A percentile compares a stretch with the other conserved stretches of the same genome.
Conservation (phyloP, 2,329 filamentous ascomycete species). For the Thermothelomyces thermophilus region DNA sequence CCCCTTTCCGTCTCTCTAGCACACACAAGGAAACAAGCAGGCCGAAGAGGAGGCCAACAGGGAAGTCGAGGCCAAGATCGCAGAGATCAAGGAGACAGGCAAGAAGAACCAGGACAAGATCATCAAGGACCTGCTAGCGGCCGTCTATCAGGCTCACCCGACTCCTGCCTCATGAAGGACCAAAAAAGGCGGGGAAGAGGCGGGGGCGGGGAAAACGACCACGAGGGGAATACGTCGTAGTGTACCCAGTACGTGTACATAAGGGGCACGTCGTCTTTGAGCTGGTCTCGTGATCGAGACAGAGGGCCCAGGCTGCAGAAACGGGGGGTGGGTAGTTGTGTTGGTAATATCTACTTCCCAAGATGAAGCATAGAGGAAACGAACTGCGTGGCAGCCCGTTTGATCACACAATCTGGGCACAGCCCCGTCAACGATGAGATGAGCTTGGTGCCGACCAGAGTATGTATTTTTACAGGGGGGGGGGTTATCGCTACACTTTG, state of each 20-base stretch:
- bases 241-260: background rate
- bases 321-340: no score
- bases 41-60: constrained; percentile 73
- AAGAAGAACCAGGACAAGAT: constrained; percentile 74
- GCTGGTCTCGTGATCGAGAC: no score
- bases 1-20: constrained; percentile 55
- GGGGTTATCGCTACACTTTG: constrained; percentile 1
- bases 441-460: constrained; percentile 16
- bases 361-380: no score
- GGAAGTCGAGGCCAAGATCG: constrained; percentile 74
- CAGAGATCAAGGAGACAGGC: constrained; percentile 74
- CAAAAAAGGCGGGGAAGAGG: background rate
- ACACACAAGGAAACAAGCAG: constrained; percentile 80
- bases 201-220: background rate
- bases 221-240: background rate
- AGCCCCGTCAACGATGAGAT: constrained; percentile 14
- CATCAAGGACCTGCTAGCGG: constrained; percentile 72
- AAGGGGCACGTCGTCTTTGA: no score
- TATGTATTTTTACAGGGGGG: constrained; percentile 8
- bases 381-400: no score
- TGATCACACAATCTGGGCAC: no score
- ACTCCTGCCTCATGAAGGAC: constrained; percentile 37
- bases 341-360: no score
- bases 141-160: constrained; percentile 79
- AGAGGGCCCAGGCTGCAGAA: no score